These are phyloP conservation scores for Beauveria medogensis DNA, from an alignment of 2,329 filamentous ascomycete species.

Conservation along the genomic window DNA sequence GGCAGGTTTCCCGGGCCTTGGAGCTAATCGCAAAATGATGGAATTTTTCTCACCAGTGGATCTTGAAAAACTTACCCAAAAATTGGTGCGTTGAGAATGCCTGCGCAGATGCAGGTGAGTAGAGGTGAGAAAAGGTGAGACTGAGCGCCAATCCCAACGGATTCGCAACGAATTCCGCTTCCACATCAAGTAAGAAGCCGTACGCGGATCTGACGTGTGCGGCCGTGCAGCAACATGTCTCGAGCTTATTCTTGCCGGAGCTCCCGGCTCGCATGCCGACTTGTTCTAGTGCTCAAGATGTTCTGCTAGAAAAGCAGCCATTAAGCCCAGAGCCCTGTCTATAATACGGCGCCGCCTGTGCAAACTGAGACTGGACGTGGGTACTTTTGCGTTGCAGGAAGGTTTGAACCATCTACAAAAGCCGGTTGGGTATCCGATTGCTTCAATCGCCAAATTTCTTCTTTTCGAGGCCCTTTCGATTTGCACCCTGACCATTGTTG, in stretches of 20 bases:
- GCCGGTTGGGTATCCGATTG: background rate
- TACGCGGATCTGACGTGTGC: constrained; percentile 4
- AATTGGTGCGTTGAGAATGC: too few relatives aligned
- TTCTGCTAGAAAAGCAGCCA: background rate
- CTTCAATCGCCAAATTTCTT: background rate
- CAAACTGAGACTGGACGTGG: background rate
- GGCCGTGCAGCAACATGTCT: background rate
- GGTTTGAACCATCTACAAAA: background rate
- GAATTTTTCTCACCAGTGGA: background rate
- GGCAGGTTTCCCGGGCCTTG: too few relatives aligned
- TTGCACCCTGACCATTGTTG: background rate
- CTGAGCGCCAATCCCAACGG: constrained; percentile 2
- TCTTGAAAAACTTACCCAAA: background rate
- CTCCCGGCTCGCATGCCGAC: background rate
- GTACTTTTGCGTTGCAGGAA: background rate
- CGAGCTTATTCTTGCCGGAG: background rate
- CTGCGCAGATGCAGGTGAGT: background rate
- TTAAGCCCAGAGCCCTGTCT: background rate
- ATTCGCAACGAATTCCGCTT: background rate
- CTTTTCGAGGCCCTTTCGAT: background rate
- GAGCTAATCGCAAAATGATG: too few relatives aligned
- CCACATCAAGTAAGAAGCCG: background rate
- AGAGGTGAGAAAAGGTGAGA: background rate
- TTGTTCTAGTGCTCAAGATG: background rate
- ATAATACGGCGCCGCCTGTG: background rate